Conservation (phyloP, 192 early-diverging fungal genomes). For the Tieghemiomyces parasiticus region DNA sequence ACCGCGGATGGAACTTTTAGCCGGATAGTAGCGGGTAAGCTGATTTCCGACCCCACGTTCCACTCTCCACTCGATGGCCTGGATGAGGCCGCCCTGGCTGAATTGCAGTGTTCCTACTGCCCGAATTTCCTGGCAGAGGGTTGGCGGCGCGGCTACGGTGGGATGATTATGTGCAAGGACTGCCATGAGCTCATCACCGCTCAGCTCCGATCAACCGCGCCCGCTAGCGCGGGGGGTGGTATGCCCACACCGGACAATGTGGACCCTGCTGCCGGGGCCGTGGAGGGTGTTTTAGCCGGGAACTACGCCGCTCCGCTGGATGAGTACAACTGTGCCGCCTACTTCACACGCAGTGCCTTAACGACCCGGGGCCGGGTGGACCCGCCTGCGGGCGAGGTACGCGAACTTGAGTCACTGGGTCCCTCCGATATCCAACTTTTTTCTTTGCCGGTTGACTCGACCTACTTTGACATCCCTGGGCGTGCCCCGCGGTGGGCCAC, state of each 20-base stretch:
- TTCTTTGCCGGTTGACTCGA: constrained; percentile 58
- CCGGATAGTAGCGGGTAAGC: too few species aligned
- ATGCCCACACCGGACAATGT: neutral
- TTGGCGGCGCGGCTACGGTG: constrained; percentile 4
- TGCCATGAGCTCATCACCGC: neutral
- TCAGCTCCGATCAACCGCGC: neutral
- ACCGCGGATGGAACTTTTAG: too few species aligned
- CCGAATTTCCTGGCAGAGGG: constrained; percentile 4
- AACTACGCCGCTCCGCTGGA: constrained; percentile 40
- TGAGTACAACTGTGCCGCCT: constrained; percentile 49
- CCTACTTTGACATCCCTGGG: constrained; percentile 85
- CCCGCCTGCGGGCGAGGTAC: constrained; percentile 25
- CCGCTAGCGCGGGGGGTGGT: neutral
- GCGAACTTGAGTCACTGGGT: constrained; percentile 39
- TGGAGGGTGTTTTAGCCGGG: constrained; percentile 1
- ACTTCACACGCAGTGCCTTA: constrained; percentile 42
- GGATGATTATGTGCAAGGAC: constrained; percentile 11
- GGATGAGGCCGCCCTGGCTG: neutral
- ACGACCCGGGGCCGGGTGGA: constrained; percentile 33
- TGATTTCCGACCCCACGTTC: too few species aligned
- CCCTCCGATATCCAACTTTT: constrained; percentile 54
- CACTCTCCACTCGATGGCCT: neutral
- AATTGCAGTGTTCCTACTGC: constrained; percentile 7
- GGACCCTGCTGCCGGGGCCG: neutral
- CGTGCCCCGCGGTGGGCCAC: constrained; percentile 81